Evolutionary conservation across 805 yeast genomes (phyloP), one percentile per base, ranked within the genome.

Genomic region (Saturnispora galanensis): DNA sequence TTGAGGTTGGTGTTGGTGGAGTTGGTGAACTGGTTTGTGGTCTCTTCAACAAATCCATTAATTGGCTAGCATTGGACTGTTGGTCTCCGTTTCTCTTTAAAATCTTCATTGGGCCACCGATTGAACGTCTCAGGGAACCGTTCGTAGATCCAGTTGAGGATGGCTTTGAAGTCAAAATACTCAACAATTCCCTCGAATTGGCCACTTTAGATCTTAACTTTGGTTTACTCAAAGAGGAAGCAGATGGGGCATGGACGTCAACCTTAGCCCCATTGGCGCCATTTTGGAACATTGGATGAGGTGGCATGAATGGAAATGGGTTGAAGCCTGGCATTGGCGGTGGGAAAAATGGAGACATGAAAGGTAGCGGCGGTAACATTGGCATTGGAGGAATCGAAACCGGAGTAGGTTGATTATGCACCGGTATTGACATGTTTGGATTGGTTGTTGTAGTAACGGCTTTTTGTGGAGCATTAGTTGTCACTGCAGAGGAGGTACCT

Each of bases 181-280:
- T 56, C 43, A 65, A 46, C 29, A 65, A 41, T 46, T 63, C 60
- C 39, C 58, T 60, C 44, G 65, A 57, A 41, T 64, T 56, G 1
- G 63, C 52, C 43, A 55, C 60, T 34, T 57, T 60, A n/a, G 65
- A 56, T 39, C 59, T 57, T 31, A 52, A 52, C 43, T 54, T 52
- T n/a, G 68, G 67, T 44, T 57, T 64, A 38, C 54, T 56, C 32
- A 64, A 53, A 2, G 62, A 48, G 2, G 63, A 59, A 8, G 64
- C 60, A 15, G 57, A 58, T 28, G 67, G 67, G 6, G 62, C 61
- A 31, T 36, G 7, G 15, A 45, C 30, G 44, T 40, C 47, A 28
- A 33, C 44, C 30, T 41, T 47, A n/a, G 50, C 33, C 15, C 46
- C 21, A 16, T 44, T 31, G 11, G 17, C 31, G 9, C 29, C 35